Evolutionary conservation across 1,139 yeast species (phyloP).

Genomic region (Kluyveromyces marxianus): DNA sequence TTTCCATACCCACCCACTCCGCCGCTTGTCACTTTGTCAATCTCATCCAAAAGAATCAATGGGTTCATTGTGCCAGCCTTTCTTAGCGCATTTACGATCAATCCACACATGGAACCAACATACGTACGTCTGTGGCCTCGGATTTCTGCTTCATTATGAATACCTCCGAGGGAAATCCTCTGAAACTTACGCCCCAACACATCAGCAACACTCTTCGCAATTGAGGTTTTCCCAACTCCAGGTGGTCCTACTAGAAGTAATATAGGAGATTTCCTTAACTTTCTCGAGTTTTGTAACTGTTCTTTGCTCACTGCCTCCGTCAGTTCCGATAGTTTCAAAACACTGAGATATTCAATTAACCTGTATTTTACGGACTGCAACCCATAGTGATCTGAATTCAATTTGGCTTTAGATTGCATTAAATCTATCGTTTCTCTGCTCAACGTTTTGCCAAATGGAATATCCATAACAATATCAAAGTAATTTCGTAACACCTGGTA

Average conservation of each 20-base stretch:
- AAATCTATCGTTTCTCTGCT: conserved; percentile 37
- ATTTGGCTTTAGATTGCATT: conserved; percentile 45
- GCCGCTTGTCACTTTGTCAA: conserved; percentile 67
- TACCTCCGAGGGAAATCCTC: conserved; percentile 80
- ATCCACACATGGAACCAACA: conserved; percentile 92
- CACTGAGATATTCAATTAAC: conserved; percentile 73
- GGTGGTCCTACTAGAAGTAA: conserved; percentile 88
- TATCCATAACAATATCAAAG: conserved; percentile 56
- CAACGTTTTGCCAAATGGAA: conserved; percentile 47
- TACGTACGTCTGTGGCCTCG: conserved; percentile 91
- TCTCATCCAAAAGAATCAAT: conserved; percentile 80
- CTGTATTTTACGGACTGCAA: conserved; percentile 74
- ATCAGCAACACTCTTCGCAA: conserved; percentile 81
- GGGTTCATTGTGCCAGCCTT: conserved; percentile 81
- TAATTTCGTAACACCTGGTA: conserved; percentile 60
- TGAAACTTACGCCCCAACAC: conserved; percentile 75
- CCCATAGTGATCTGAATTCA: conserved; percentile 82
- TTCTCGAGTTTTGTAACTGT: not conserved
- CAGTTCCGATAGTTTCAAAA: conserved; percentile 43
- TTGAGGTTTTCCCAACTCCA: conserved; percentile 89
- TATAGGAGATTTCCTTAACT: conserved; percentile 45
- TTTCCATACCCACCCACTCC: conserved; percentile 43
- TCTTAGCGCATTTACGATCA: conserved; percentile 69
- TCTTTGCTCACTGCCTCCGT: no score
- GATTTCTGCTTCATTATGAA: conserved; percentile 84